Base-by-base conservation (phyloP, 164 flowering plant species). In the Stephania japonica region DNA sequence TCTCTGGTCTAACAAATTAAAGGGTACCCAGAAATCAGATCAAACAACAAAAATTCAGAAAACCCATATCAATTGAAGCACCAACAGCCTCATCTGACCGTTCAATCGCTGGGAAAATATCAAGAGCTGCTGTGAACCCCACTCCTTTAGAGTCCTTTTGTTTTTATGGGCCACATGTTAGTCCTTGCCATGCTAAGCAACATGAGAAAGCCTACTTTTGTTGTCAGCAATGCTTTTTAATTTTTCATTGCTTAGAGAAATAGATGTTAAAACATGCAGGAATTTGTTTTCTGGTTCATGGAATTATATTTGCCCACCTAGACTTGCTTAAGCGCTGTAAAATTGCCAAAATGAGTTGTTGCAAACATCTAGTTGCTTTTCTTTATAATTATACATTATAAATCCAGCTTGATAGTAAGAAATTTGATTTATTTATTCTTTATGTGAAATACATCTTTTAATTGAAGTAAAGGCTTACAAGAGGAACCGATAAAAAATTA, bases 61-160 rank as follows among this genome's bases (percentile, higher is more conserved):
- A 67, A 14, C n/a, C 23, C 21, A 27, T 11, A 67, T 7, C 44
- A 24, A 32, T 7, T 14, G 1, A 32, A 67, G 13, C 3, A 69
- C 23, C 25, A 13, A 32, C 42, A 47, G 25, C 53, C 23, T 61
- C 56, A 76, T 79, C 77, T 68, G 25, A 44, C 72, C 27, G 18
- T 49, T 43, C 67, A 80, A 64, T 19, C 82, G 53, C 77, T 80
- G n/a, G n/a, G n/a, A n/a, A n/a, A n/a, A n/a, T n/a, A 32, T 32
- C 38, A 32, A 32, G 38, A 32, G 38, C 38, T 56, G 62, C 21
- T 56, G 62, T 56, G 7, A 56, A 56, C 62, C 19, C 62, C 16
- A 9, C 16, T 16, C 3, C 62, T 56, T 56, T 19, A 56, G 62
- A 16, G 62, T 56, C n/a, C 21, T 56, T 56, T 5, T n/a, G 1